Evolutionary conservation across 1,139 yeast genomes (phyloP).

Genomic region (Chernovozyma sophiae-reginae): DNA sequence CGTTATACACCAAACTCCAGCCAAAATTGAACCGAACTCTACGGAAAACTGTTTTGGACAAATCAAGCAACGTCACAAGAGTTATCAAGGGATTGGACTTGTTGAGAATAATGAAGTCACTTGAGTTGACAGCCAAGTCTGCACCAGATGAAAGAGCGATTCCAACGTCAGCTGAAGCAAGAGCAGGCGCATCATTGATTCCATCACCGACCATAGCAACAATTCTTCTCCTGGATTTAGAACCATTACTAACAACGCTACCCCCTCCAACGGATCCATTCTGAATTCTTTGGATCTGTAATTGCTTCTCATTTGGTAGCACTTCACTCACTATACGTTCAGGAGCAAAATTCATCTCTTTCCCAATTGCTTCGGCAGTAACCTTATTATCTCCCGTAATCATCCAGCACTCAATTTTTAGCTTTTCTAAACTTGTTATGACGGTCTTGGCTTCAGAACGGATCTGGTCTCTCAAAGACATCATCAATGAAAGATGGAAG

Average conservation of each 20-base stretch:
- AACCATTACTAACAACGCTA: background rate
- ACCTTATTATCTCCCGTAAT: conserved; percentile 63
- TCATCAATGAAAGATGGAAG: conserved; percentile 39
- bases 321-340: conserved; percentile 68
- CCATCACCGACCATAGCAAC: conserved; percentile 68
- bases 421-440: conserved; percentile 39
- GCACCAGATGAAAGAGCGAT: conserved; percentile 58
- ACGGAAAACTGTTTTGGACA: conserved; percentile 24
- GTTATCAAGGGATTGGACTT: conserved; percentile 45
- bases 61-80: conserved; percentile 44
- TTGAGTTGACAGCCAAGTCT: conserved; percentile 54
- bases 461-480: conserved; percentile 64
- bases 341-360: conserved; percentile 52
- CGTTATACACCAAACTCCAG: conserved; percentile 51
- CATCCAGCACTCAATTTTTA: conserved; percentile 64
- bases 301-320: conserved; percentile 68
- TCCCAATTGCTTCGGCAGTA: conserved; percentile 68
- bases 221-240: conserved; percentile 22
- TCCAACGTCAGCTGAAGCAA: conserved; percentile 57
- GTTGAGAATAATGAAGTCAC: conserved; percentile 52
- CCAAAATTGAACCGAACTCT: conserved; percentile 48
- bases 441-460: conserved; percentile 59
- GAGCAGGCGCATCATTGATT: conserved; percentile 61
- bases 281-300: conserved; percentile 53
- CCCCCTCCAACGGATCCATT: too few species aligned